Base-by-base conservation (phyloP, 495 filamentous ascomycete genomes). In the Podospora pseudocomata region DNA sequence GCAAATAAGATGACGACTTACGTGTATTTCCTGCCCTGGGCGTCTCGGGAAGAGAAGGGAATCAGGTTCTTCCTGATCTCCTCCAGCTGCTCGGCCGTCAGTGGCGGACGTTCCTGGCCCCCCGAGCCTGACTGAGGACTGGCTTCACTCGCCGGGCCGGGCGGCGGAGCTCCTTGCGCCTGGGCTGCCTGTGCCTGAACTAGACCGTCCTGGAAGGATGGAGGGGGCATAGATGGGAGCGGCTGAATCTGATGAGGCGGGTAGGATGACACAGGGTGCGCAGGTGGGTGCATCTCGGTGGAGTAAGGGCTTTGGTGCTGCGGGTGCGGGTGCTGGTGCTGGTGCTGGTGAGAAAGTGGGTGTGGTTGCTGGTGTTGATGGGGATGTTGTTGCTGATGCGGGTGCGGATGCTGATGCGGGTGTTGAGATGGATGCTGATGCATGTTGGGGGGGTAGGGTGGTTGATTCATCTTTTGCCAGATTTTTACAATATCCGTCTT, bases 221-320 rank as follows among this genome's bases (percentile, higher is more conserved):
- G 69, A 18, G 74, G 75, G 7, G 74, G 71, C 71, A 78, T 75
- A 27, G 76, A 68, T 27, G 76, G 76, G 28, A 75, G 70, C 39
- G 71, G 75, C 59, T 75, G 73, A 49, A 72, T 64, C 67, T 68
- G 66, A 19, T 75, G 74, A 32, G 57, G 19, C 26, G 61, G 32
- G 34, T 74, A 74, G 2, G 70, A 57, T 9, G 54, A 16, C 13
- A 32, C 59, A 7, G 65, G 39, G 28, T 72, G 70, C n/a, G 70
- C 65, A 23, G 67, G 67, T 49, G 34, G 53, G 63, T 75, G 70
- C 63, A 74, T 67, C 32, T 72, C 70, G 66, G 67, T 59, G 19
- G 67, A 49, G 39, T 49, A 49, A 13, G 39, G 39, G 39, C 39
- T 49, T 13, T 58, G 55, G 6, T 58, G 55, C 5, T 58, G 55